Percentiles rank a stretch among this genome's conserved stretches.
Conservation (phyloP, 441 rosid species). For the Syzygium syzygioides region DNA sequence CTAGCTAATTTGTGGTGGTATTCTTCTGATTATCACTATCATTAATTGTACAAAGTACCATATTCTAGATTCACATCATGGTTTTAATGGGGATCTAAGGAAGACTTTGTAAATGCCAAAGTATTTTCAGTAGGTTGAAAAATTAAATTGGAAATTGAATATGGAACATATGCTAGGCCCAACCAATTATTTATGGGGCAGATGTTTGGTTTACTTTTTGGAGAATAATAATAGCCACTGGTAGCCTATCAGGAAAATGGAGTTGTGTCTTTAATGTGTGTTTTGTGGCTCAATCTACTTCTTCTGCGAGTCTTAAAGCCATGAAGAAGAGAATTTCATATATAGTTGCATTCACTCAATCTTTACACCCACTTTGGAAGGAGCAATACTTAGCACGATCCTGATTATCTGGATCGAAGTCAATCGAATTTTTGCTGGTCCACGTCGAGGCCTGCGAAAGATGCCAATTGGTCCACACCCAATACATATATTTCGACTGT, state of each 20-base stretch:
- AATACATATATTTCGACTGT: background rate
- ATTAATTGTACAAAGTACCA: background rate
- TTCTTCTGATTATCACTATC: background rate
- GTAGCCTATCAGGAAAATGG: background rate
- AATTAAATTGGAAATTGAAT: background rate
- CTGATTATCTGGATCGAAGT: background rate
- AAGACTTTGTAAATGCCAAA: background rate
- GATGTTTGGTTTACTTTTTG: background rate
- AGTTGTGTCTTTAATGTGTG: background rate
- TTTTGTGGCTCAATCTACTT: background rate
- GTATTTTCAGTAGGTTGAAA: background rate
- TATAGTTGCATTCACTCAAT: background rate
- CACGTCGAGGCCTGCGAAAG: background rate
- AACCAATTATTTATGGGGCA: background rate
- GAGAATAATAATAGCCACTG: background rate
- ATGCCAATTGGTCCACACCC: background rate
- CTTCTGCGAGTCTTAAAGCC: background rate
- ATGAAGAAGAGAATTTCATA: background rate
- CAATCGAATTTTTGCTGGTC: background rate
- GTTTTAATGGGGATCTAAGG: too few species aligned
- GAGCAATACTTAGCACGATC: background rate
- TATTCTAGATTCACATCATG: background rate
- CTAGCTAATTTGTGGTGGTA: background rate
- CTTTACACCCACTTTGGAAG: background rate
- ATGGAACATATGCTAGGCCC: background rate